Evolutionary conservation across 306 rosid genomes (phyloP).

Genomic region (Hippophae rhamnoides): DNA sequence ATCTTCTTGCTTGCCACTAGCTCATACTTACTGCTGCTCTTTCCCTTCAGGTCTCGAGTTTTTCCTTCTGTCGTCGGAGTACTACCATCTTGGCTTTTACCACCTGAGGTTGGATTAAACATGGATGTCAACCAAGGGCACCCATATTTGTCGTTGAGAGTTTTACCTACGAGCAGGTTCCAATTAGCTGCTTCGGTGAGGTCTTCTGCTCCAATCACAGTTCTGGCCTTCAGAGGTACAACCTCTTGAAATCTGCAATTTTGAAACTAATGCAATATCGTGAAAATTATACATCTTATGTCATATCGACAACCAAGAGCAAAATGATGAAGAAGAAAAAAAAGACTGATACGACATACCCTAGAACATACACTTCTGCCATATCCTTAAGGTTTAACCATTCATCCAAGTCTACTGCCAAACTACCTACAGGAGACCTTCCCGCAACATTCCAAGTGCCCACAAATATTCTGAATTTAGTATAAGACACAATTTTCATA

Average conservation of each 20-base stretch:
- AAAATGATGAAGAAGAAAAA: not conserved
- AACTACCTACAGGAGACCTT: constrained; percentile 68
- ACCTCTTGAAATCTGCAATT: constrained; percentile 75
- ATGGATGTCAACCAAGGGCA: constrained; percentile 49
- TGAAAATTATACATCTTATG: not conserved
- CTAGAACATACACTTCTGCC: constrained; percentile 84
- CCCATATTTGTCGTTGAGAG: constrained; percentile 45
- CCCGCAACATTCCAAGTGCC: constrained; percentile 98
- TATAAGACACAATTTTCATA: not conserved
- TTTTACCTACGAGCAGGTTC: constrained; percentile 65
- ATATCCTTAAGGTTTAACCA: constrained; percentile 78
- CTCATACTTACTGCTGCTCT: constrained; percentile 33
- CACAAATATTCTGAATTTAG: constrained; percentile 61
- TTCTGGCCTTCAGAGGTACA: constrained; percentile 70
- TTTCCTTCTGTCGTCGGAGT: constrained; percentile 15
- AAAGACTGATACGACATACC: constrained; percentile 38
- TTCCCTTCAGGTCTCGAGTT: constrained; percentile 6
- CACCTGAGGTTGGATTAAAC: constrained; percentile 29
- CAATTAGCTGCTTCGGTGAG: constrained; percentile 62
- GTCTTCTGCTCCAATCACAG: constrained; percentile 80
- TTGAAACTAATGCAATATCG: not conserved
- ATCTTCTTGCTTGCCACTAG: constrained; percentile 78
- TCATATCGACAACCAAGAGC: not conserved
- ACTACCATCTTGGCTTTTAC: constrained; percentile 14
- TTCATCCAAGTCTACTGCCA: constrained; percentile 78